Evolutionary conservation across 306 rosid genomes (phyloP).

Genomic region (Cyamopsis tetragonoloba): DNA sequence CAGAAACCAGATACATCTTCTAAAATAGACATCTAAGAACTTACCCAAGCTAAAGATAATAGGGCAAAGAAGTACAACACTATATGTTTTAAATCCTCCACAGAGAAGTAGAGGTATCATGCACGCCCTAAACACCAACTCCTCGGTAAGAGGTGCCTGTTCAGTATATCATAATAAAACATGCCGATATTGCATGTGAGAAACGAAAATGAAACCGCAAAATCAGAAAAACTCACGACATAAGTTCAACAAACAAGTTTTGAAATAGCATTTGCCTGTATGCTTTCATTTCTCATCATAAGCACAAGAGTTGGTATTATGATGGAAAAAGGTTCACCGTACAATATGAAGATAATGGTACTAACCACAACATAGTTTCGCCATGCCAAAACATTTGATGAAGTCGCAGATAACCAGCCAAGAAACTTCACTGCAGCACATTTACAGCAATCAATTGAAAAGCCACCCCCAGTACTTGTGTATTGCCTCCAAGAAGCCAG

Average conservation of each 20-base stretch:
- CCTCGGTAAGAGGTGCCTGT: conserved; percentile 94
- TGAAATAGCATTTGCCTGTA: neutral
- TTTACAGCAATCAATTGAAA: conserved; percentile 40
- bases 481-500: conserved; percentile 50
- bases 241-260: neutral
- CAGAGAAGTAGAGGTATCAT: conserved; percentile 93
- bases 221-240: neutral
- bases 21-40: conserved; percentile 24
- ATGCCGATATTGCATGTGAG: conserved; percentile 12
- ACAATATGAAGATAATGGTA: conserved; percentile 14
- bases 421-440: conserved; percentile 21
- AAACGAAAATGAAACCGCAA: neutral
- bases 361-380: conserved; percentile 87
- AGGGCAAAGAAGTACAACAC: conserved; percentile 68
- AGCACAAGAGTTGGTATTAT: neutral
- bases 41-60: conserved; percentile 91
- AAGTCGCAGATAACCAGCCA: conserved; percentile 29
- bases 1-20: conserved; percentile 12
- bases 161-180: conserved; percentile 22
- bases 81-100: conserved; percentile 66
- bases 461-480: conserved; percentile 28
- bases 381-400: conserved; percentile 65
- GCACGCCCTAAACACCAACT: conserved; percentile 94
- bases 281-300: neutral
- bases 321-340: neutral